Evolutionary conservation across 108 stramenopile genomes (phyloP).

Genomic region (Cylindrotheca fusiformis): DNA sequence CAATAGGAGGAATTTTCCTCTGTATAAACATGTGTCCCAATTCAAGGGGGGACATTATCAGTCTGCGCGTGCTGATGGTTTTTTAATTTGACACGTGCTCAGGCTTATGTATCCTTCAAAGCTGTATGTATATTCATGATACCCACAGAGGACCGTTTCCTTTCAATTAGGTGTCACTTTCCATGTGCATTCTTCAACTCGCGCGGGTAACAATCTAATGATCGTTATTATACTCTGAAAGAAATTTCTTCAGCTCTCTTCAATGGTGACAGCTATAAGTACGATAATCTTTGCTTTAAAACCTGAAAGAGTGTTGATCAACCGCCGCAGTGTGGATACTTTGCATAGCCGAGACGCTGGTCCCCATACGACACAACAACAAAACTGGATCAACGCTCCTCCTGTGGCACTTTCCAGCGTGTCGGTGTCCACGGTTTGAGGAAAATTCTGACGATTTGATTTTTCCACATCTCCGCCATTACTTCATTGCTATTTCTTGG

Average conservation of each 20-base stretch:
- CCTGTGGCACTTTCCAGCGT: neutral
- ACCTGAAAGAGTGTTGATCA: neutral
- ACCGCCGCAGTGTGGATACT: neutral
- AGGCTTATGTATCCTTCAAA: no score
- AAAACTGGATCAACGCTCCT: neutral
- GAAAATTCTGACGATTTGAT: neutral
- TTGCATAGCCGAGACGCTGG: neutral
- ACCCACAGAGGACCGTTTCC: no score
- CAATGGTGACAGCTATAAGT: neutral
- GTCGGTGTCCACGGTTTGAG: neutral
- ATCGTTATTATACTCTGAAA: no score
- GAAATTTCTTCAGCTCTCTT: neutral
- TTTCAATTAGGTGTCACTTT: no score
- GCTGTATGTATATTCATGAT: no score
- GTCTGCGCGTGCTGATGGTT: no score
- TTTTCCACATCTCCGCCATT: neutral
- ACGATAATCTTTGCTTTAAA: neutral
- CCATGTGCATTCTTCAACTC: no score
- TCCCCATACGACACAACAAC: neutral
- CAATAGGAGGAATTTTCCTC: no score
- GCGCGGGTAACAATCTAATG: no score
- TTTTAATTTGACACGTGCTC: no score
- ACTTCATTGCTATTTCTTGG: neutral
- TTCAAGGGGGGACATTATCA: no score
- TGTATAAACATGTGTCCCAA: no score